Conservation (phyloP, 768 basidiomycete species). For the Xerocomellus intermedius region DNA sequence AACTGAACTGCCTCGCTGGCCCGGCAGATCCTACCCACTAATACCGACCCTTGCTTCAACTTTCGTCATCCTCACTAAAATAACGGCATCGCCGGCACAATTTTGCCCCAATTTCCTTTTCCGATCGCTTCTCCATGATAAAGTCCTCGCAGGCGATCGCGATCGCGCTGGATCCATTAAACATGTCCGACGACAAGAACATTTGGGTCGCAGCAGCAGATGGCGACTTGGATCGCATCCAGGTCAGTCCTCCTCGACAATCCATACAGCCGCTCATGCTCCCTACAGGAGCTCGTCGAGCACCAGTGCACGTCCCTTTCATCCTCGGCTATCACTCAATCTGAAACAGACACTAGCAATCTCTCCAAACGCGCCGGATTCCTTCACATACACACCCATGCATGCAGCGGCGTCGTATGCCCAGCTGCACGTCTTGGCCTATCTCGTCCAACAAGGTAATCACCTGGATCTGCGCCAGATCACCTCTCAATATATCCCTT, state of each 20-base stretch:
- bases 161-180: slow-evolving; percentile 15
- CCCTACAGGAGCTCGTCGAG: slow-evolving; percentile 56
- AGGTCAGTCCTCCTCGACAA: slow-evolving; percentile 42
- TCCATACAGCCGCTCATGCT: background rate
- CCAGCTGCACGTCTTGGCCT: slow-evolving; percentile 71
- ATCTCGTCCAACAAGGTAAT: slow-evolving; percentile 70
- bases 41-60: background rate
- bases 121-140: slow-evolving; percentile 16
- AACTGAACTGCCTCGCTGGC: background rate
- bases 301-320: slow-evolving; percentile 45
- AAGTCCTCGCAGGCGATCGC: slow-evolving; percentile 13
- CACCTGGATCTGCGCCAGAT: slow-evolving; percentile 3
- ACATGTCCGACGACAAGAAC: slow-evolving; percentile 49
- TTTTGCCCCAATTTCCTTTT: slow-evolving; percentile 29
- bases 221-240: slow-evolving; percentile 77
- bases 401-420: slow-evolving; percentile 95
- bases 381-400: slow-evolving; percentile 82
- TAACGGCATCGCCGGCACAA: slow-evolving; percentile 16
- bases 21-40: slow-evolving; percentile 1
- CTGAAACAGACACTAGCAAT: slow-evolving; percentile 44
- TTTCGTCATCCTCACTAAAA: background rate
- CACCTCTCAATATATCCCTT: background rate
- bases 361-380: slow-evolving; percentile 71
- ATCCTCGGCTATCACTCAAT: slow-evolving; percentile 21
- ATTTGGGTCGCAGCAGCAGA: slow-evolving; percentile 95